These are phyloP conservation scores for Oryza australiensis DNA, from an alignment of 176 grass and related monocot species.

Conservation along the genomic window DNA sequence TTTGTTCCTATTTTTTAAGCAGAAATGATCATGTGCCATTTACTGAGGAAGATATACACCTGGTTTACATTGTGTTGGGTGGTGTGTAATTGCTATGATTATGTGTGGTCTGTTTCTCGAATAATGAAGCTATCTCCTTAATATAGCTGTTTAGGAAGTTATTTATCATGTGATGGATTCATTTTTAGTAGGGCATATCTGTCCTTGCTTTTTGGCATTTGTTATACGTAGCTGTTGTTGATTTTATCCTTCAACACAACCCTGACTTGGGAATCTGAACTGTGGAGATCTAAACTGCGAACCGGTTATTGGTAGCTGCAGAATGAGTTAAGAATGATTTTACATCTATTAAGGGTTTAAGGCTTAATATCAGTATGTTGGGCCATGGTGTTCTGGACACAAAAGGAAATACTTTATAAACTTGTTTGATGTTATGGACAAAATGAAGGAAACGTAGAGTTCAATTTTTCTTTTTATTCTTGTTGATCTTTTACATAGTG, in stretches of 20 bases:
- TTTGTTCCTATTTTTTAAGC: background rate
- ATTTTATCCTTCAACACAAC: background rate
- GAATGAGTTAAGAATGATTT: background rate
- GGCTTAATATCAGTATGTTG: background rate
- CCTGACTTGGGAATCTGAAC: conserved; percentile 6
- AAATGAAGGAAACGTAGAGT: background rate
- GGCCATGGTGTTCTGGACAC: background rate
- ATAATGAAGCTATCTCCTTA: background rate
- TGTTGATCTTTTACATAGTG: background rate
- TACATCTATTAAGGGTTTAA: background rate
- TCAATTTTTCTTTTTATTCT: background rate
- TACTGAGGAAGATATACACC: background rate
- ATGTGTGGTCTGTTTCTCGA: background rate
- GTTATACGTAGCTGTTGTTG: background rate
- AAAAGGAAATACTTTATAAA: background rate
- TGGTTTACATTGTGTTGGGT: background rate
- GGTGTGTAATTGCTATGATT: background rate
- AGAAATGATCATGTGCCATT: background rate
- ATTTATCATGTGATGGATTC: conserved; percentile 21
- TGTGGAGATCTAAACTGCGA: background rate
- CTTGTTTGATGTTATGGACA: background rate
- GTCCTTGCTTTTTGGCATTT: conserved; percentile 5
- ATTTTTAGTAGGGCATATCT: background rate
- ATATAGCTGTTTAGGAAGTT: conserved; percentile 13
- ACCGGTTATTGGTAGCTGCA: background rate